These are phyloP conservation scores for Capsicum pubescens DNA, from an alignment of 257 asterid genomes.

Conservation along the genomic window DNA sequence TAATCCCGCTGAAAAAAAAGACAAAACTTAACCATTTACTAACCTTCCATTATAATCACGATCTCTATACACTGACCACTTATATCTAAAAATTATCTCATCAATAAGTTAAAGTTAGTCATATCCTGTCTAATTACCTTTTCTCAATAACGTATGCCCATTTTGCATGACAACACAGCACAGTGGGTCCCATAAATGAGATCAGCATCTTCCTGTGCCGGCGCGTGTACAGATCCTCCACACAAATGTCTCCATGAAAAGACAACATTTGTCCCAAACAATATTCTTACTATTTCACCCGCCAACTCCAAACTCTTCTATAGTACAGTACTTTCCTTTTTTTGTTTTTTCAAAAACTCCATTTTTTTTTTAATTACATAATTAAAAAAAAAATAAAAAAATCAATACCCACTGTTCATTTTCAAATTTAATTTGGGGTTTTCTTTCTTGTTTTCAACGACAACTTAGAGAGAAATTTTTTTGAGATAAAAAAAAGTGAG, in stretches of 20 bases:
- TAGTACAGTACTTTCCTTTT: not conserved
- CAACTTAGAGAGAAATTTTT: not conserved
- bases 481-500: not conserved
- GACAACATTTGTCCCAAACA: constrained; percentile 54
- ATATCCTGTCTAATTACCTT: too few relatives aligned
- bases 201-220: constrained; percentile 38
- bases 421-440: not conserved
- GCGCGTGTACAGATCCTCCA: constrained; percentile 61
- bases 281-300: constrained; percentile 28
- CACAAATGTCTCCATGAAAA: constrained; percentile 58
- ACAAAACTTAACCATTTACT: too few relatives aligned
- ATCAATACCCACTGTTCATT: not conserved
- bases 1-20: too few relatives aligned
- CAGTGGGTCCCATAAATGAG: constrained; percentile 37
- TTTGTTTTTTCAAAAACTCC: not conserved
- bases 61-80: too few relatives aligned
- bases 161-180: constrained; percentile 4
- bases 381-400: not conserved
- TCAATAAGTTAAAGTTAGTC: too few relatives aligned
- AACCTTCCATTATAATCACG: too few relatives aligned
- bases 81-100: too few relatives aligned
- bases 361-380: not conserved
- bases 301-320: constrained; percentile 28
- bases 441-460: constrained; percentile 24
- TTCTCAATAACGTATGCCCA: not conserved